Base-by-base conservation (phyloP, 495 filamentous ascomycete species). In the Hypoxylon perforatum region DNA sequence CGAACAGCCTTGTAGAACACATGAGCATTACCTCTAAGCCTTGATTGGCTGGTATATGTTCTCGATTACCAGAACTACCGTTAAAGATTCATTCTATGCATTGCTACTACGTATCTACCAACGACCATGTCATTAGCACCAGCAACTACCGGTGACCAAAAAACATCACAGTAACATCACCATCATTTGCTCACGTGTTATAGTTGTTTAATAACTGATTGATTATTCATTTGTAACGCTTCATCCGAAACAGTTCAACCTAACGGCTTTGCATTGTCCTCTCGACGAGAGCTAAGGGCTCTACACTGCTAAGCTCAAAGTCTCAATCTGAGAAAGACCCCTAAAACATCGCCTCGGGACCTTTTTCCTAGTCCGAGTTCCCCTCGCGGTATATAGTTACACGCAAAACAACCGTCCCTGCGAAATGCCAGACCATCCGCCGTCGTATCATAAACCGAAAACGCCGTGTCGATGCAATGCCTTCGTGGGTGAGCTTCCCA, bases 391-490 rank as follows among this genome's bases (percentile, higher is more conserved):
- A 63, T 62, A 58, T 59, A 63, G 17, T 53, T 38, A 56, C 48
- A 48, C 28, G 15, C 41, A 42, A 45, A 57, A 30, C 53, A 44
- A 22, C 7, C 33, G 42, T 22, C 23, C 42, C 55, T 23, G 18
- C 44, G 28, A 56, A n/a, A 44, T 38, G 6, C 41, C 49, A 59
- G 60, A 60, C 42, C 60, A 35, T 52, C 36, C 47, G 8, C 47
- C 47, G 3, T 48, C 33, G 35, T 38, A 47, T 65, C 28, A 30
- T 65, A 36, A 69, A 54, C 66, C 66, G 22, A 48, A 42, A 65
- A 69, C 69, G 51, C 65, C 67, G 44, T 23, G 28, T 33, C 44
- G 38, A 71, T 74, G 69, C 69, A 63, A 57, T 53, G 15, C 28
- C 44, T 42, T 14, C 50, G 51, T 38, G 21, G 11, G 36, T 30